Evolutionary conservation across 176 grass and related monocot genomes (phyloP), one percentile per base, ranked within the genome.

Genomic region (Musa schizocarpa): DNA sequence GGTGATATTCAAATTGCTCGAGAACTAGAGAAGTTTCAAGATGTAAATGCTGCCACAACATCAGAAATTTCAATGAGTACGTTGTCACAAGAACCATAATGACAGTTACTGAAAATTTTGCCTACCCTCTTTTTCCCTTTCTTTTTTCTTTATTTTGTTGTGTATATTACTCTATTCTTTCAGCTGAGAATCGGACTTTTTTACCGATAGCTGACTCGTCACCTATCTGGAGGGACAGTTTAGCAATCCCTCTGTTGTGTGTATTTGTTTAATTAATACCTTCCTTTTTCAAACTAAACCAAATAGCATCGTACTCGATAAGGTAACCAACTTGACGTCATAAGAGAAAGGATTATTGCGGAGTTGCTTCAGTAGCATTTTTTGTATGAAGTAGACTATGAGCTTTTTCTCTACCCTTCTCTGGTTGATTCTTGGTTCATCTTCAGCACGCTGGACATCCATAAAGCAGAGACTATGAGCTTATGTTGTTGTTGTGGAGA

Each of bases 121-220:
- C 34, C 34, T 43, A 43, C 34, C 34, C 26, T 87, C 70, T 80
- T 80, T 82, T 88, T 79, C 81, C 80, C 53, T 81, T 85, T 24
- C 6, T 51, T 50, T 81, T 81, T 51, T 70, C 84, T 82, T 88
- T 53, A 65, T 78, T 79, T 14, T 14, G 50, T 54, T 75, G 78
- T 89, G 79, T 78, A 83, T 77, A 91, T 82, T 88, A 85, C 74
- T 65, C 75, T 88, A 93, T 88, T 93, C 90, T 93, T 93, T 93
- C 53, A 51, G 85, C 86, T 81, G 53, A 77, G 74, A 54, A 74
- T 66, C 76, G 84, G 76, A 68, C 58, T 78, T 92, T 43, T 74
- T 90, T 83, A 69, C 59, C 79, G 84, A 82, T 89, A 73, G 26
- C 78, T 71, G n/a, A 74, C 71, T 81, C 79, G 59, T 78, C 72